These are phyloP conservation scores for Punctularia strigosozonata DNA, from an alignment of 768 basidiomycete species.

Conservation along the genomic window DNA sequence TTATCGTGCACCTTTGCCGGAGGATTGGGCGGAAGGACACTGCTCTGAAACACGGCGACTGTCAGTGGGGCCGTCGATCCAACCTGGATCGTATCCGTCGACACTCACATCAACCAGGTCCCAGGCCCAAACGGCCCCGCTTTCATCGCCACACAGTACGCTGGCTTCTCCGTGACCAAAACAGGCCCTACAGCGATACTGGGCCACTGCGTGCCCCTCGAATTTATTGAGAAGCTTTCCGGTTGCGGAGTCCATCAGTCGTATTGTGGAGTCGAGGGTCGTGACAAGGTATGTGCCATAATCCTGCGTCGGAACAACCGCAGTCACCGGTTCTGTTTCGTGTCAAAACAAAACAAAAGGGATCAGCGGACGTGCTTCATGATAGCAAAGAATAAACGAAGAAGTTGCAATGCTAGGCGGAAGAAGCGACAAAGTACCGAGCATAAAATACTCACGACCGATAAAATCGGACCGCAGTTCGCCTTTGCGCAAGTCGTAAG, in stretches of 20 bases:
- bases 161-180: constrained; percentile 78
- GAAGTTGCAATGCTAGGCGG: neutral
- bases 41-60: constrained; percentile 45
- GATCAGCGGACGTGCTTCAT: neutral
- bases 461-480: constrained; percentile 83
- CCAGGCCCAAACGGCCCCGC: constrained; percentile 86
- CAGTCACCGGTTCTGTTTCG: constrained; percentile 73
- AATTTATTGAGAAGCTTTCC: constrained; percentile 85
- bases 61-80: neutral
- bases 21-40: constrained; percentile 55
- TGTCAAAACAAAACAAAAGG: neutral
- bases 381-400: neutral
- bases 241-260: constrained; percentile 73
- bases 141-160: constrained; percentile 84
- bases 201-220: constrained; percentile 57
- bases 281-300: constrained; percentile 71
- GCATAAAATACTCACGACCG: too few species aligned
- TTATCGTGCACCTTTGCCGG: constrained; percentile 74
- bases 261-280: constrained; percentile 74
- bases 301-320: constrained; percentile 71
- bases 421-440: constrained; percentile 27
- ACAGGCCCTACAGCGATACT: constrained; percentile 70
- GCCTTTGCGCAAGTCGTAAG: constrained; percentile 92
- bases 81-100: constrained; percentile 5
- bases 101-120: constrained; percentile 74